Base-by-base conservation (phyloP, 306 rosid genomes). In the Quercus dentata region DNA sequence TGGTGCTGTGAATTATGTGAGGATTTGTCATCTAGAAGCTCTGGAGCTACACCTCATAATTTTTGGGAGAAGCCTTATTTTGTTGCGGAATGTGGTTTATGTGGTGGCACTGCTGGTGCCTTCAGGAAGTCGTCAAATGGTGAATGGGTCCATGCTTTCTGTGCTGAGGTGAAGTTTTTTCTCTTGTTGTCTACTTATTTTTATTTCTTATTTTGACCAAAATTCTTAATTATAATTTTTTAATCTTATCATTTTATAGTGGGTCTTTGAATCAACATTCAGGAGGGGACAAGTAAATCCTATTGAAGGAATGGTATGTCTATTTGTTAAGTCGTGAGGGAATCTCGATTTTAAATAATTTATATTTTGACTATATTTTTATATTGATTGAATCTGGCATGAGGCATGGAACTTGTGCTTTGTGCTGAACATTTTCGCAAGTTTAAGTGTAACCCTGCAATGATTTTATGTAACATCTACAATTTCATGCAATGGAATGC, bases 1-100 rank as follows among this genome's bases (percentile, higher is more conserved):
- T 96, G 99, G 99, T 87, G 83, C 79, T 96, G 99, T 87, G 98
- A 96, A 76, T 81, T 96, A 73, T 96, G 99, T 89, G 98, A 90
- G 81, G 93, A 89, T 69, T 70, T 89, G 54, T 84, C 80, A 62
- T 89, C 91, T 41, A 83, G 88, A 80, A 79, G 79, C 56, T 84
- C 87, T 49, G 93, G 87, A 52, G 81, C 84, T 58, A 83, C 92
- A 46, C 79, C 91, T 74, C 85, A 86, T 85, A 96, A 86, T 84
- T 82, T 89, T 83, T 90, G 97, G 98, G 99, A 91, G 87, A 93
- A 91, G 76, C 90, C 93, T 65, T 86, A 78, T 88, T 79, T 88
- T 83, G 87, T 83, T 59, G 90, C 87, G 21, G 98, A 96, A 84
- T 96, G 99, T 82, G 94, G 93, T 84, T 82, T 96, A 75, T 96